A percentile compares a stretch with the other conserved stretches of the same genome.
Evolutionary conservation across 306 rosid species (phyloP).

Genomic region (Hippophae rhamnoides): DNA sequence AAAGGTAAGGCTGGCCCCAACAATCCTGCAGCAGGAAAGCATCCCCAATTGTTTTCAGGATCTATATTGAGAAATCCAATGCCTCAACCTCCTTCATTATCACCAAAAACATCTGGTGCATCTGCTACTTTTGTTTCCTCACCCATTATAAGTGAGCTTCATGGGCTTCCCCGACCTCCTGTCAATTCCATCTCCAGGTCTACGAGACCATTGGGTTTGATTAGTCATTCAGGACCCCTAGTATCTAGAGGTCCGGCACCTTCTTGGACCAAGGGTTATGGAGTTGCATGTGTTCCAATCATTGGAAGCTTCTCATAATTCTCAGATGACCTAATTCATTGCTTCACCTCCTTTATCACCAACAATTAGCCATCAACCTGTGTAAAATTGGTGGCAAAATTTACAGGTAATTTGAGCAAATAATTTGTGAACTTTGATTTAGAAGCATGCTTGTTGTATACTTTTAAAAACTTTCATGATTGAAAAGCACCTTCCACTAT

Average conservation of each 20-base stretch:
- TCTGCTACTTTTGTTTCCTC: slow-evolving; percentile 74
- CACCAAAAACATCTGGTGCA: slow-evolving; percentile 58
- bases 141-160: slow-evolving; percentile 92
- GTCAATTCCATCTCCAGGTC: slow-evolving; percentile 39
- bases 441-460: background rate
- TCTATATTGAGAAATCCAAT: slow-evolving; percentile 60
- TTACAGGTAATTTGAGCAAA: slow-evolving; percentile 45
- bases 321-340: slow-evolving; percentile 31
- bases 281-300: slow-evolving; percentile 37
- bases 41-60: slow-evolving; percentile 68
- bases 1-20: slow-evolving; percentile 48
- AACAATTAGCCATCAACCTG: slow-evolving; percentile 31
- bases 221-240: slow-evolving; percentile 81
- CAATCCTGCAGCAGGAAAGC: slow-evolving; percentile 33
- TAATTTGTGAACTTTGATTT: background rate
- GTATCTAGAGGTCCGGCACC: slow-evolving; percentile 49
- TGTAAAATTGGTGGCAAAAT: slow-evolving; percentile 27
- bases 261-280: slow-evolving; percentile 35
- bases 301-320: slow-evolving; percentile 32
- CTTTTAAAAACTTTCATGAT: background rate
- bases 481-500: background rate
- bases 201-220: slow-evolving; percentile 43
- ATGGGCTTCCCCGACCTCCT: slow-evolving; percentile 96
- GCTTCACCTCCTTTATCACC: slow-evolving; percentile 70
- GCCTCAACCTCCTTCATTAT: slow-evolving; percentile 55